Evolutionary conservation across 1,139 yeast species (phyloP), one percentile per base, ranked within the genome.

Genomic region (Geotrichum australiense): DNA sequence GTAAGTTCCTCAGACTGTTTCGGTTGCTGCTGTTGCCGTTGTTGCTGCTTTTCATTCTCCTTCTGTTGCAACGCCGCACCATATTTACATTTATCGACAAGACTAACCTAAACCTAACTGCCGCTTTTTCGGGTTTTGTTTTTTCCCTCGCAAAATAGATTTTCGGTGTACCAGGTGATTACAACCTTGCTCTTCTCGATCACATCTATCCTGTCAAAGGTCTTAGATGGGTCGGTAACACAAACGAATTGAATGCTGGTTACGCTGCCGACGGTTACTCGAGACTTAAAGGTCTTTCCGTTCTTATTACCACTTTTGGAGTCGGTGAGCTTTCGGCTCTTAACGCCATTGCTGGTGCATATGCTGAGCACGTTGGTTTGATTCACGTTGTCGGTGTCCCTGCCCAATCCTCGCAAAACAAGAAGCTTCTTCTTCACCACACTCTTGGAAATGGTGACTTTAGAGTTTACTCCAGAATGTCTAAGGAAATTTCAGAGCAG

Each of bases 381-480:
- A 67, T 80, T 46, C 85, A 79, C 55, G 71, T 80, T 49, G 86
- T 79, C 10, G 87, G 86, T 27, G 70, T 75, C 5, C 78, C 80
- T 5, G 69, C 77, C 8, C 63, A 74, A 35, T 64, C 79, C 12
- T 72, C 93, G 20, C 86, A 79, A 60, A 71, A 80, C 50, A 74
- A 80, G 61, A 75, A 74, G 54, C 62, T 76, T 57, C 63, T 61
- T 59, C 63, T 71, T 53, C 78, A 73, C 56, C 89, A 80, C 65
- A 80, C 89, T 41, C 69, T 80, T 56, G 94, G 94, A 56, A 81
- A 84, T 65, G 89, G 91, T 51, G 89, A 81, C 64, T 84, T 81
- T 66, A 77, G 81, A 38, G 91, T 79, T 39, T 84, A 82, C 71
- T 74, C 73, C 64, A 69, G 74, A 59, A 83, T 83, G 85, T 78